Evolutionary conservation across 2,329 filamentous ascomycete species (phyloP).

Genomic region (Cordyceps militaris): DNA sequence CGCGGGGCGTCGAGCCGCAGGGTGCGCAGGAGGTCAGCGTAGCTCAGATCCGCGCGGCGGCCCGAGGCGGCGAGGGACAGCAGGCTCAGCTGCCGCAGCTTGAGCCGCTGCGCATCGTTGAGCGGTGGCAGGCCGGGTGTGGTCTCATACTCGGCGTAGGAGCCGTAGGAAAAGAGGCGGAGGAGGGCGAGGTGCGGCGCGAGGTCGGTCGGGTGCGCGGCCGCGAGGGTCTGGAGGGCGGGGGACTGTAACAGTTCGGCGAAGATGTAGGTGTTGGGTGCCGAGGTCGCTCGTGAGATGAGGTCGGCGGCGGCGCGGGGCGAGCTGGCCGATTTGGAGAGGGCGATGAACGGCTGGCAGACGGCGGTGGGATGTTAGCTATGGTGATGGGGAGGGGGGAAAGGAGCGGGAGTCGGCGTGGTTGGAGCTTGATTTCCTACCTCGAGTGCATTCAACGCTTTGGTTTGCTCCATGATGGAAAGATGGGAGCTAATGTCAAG

Average conservation of each 20-base stretch:
- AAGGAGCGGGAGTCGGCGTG: neutral
- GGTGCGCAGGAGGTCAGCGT: conserved; percentile 57
- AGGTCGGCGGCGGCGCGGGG: conserved; percentile 80
- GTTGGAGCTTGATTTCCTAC: conserved; percentile 27
- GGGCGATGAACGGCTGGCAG: conserved; percentile 77
- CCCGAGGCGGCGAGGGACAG: conserved; percentile 58
- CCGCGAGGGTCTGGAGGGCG: conserved; percentile 63
- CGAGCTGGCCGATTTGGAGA: conserved; percentile 78
- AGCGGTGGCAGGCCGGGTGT: conserved; percentile 57
- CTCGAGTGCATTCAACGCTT: conserved; percentile 58
- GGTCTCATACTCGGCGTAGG: conserved; percentile 33
- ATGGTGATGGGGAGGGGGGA: neutral
- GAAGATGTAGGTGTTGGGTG: conserved; percentile 85
- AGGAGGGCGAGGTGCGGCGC: conserved; percentile 61
- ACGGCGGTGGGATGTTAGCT: conserved; percentile 13
- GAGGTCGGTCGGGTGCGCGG: conserved; percentile 50
- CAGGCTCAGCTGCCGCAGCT: conserved; percentile 86
- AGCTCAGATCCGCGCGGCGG: conserved; percentile 54
- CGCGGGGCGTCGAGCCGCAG: conserved; percentile 61
- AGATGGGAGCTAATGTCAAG: neutral
- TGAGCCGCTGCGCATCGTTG: conserved; percentile 64
- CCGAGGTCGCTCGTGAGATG: conserved; percentile 81
- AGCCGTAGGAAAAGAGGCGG: conserved; percentile 82
- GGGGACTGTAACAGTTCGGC: conserved; percentile 80
- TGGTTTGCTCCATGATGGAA: conserved; percentile 64